Base-by-base conservation (phyloP, 2,329 filamentous ascomycete genomes). In the Alternaria ethzedia region DNA sequence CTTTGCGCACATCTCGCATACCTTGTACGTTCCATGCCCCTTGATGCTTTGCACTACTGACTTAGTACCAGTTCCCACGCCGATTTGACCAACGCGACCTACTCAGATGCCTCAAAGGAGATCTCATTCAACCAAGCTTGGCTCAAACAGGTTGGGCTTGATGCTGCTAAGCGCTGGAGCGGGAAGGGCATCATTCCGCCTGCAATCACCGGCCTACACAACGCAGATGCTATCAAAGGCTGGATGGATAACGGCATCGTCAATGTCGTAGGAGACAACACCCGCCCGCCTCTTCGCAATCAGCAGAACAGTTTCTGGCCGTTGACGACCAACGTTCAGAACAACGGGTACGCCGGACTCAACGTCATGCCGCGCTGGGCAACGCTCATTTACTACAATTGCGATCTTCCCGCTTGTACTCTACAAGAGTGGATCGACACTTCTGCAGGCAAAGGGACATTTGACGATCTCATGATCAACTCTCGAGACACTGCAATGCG, bases 381-480 rank as follows among this genome's bases (percentile, higher is more conserved):
- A 1, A 87, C 86, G 4, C 84, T 86, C 45, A 89, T 90, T 64
- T 90, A 89, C 80, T 90, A 87, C 82, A 89, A 90, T 78, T 89
- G 88, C 75, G 84, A 88, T 71, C 83, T 83, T 15, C 81, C 86
- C 3, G 80, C 77, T 21, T 90, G 88, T 73, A 89, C 87, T 0
- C 73, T 85, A 17, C 78, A 84, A 52, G 87, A 90, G 73, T 90
- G 88, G 88, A 87, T 87, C 54, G 81, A 86, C 57, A 89, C 87
- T 2, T 87, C 86, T 5, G 83, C 74, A 23, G 86, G 86, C 46
- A 79, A 76, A n/a, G 87, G 87, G 5, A 81, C 78, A 46, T 89
- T 88, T 67, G 76, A 80, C 5, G 79, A 84, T 67, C 81, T 90
- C 6, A 78, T 90, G 8, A 75, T 77, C 4, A 78, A 83, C 43